Evolutionary conservation across 1,284 basidiomycete species (phyloP), one percentile per base, ranked within the genome.

Genomic region (Pseudozyma tsukubaensis): DNA sequence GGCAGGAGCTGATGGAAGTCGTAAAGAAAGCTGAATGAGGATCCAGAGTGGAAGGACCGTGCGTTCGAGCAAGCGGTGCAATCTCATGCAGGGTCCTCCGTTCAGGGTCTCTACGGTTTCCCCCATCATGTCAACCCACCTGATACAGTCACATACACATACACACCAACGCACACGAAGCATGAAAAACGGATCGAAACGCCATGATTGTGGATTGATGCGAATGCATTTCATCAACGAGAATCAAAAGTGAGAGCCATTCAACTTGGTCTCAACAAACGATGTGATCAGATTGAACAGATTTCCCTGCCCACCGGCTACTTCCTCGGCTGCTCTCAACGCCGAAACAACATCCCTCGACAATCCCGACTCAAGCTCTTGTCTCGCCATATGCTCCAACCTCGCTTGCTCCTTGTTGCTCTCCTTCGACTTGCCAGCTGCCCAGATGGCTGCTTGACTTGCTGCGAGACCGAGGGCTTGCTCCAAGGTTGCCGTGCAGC

Each of bases 391-490:
- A 5, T 68, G 60, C 39, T 73, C 65, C 40, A 73, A 34, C 24
- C 43, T 59, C 0, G 42, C 56, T 51, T 32, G 18, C 51, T 63
- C 59, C 9, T 54, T 40, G 13, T 45, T 19, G 10, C 13, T 29
- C 11, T 59, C 62, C 43, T 70, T 65, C 12, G 61, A 61, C 48
- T 51, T 73, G 13, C 65, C 65, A 10, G 39, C 63, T 0, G 67
- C 72, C 72, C 72, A 74, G n/a, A 70, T 61, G 12, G 72, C 72
- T 6, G 62, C 57, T 52, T 79, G 78, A 21, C 66, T 65, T 24
- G 64, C 70, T 18, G 54, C 62, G 6, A 79, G 50, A 0, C 64
- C 63, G 9, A 78, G 50, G 9, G 53, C 61, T 52, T 79, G 72
- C 57, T 79, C 77, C 11, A 79, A 53, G 6, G 68, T 59, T 11